These are phyloP conservation scores for Albugo candida DNA, from an alignment of 352 stramenopile species.

Conservation along the genomic window DNA sequence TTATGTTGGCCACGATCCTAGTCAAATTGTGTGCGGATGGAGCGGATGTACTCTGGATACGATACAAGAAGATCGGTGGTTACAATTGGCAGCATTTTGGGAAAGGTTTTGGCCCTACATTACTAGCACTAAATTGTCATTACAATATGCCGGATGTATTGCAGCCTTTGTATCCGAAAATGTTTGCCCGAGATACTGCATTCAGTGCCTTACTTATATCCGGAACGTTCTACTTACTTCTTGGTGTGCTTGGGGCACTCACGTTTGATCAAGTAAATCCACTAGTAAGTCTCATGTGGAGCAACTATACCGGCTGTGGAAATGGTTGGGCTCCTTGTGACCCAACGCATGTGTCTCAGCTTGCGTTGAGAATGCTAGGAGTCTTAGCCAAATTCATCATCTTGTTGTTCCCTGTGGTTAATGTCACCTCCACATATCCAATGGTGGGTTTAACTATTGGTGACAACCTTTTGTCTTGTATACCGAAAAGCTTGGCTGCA, in stretches of 20 bases:
- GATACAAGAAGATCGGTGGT: constrained; percentile 24
- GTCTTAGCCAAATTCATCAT: constrained; percentile 56
- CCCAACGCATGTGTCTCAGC: constrained; percentile 11
- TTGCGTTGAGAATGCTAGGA: constrained; percentile 11
- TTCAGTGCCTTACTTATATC: constrained; percentile 44
- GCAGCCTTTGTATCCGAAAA: constrained; percentile 58
- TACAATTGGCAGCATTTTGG: constrained; percentile 70
- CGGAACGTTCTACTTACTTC: constrained; percentile 46
- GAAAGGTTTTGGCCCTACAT: constrained; percentile 56
- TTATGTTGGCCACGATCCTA: constrained; percentile 63
- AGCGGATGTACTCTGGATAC: constrained; percentile 14
- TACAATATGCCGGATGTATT: constrained; percentile 76
- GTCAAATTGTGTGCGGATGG: constrained; percentile 52
- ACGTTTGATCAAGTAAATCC: constrained; percentile 67
- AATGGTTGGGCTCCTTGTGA: constrained; percentile 47
- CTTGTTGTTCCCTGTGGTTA: constrained; percentile 65
- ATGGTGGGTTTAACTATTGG: constrained; percentile 70
- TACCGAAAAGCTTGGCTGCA: constrained; percentile 33
- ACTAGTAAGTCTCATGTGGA: constrained; percentile 64
- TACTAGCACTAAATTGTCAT: constrained; percentile 75
- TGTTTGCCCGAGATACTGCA: constrained; percentile 30
- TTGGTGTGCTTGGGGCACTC: constrained; percentile 48
- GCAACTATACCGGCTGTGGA: constrained; percentile 51
- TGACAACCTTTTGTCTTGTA: constrained; percentile 74
- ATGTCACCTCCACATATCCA: constrained; percentile 67